Evolutionary conservation across 305 asterid species (phyloP).

Genomic region (Fraxinus floribunda): DNA sequence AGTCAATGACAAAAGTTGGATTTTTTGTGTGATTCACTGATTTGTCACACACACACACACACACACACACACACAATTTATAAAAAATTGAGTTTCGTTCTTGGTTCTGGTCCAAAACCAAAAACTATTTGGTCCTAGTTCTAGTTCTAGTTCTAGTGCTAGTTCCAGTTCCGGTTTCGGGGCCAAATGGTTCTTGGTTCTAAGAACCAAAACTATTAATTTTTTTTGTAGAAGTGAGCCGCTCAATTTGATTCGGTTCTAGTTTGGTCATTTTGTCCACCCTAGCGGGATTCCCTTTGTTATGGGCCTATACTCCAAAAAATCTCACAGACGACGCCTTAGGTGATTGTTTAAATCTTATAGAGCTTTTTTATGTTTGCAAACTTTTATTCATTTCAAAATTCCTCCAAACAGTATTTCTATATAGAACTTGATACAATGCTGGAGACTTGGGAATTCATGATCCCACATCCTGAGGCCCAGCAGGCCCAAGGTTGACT

Average conservation of each 20-base stretch:
- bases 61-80: no score
- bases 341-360: not conserved
- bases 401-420: not conserved
- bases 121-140: no score
- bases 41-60: no score
- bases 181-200: no score
- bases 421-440: not conserved
- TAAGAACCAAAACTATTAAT: not conserved
- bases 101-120: not conserved
- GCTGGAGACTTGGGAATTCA: not conserved
- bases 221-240: not conserved
- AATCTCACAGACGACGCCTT: not conserved
- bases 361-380: not conserved
- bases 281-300: not conserved
- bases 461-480: not conserved
- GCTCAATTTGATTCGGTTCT: not conserved
- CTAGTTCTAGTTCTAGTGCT: no score
- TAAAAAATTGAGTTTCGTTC: not conserved
- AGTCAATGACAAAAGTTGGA: not conserved
- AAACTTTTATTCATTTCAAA: not conserved
- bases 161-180: no score
- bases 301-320: not conserved
- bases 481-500: not conserved
- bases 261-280: not conserved
- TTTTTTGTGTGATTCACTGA: not conserved